These are phyloP conservation scores for Dinochytrium kinnereticum DNA, from an alignment of 371 early-diverging fungal genomes.

Conservation along the genomic window DNA sequence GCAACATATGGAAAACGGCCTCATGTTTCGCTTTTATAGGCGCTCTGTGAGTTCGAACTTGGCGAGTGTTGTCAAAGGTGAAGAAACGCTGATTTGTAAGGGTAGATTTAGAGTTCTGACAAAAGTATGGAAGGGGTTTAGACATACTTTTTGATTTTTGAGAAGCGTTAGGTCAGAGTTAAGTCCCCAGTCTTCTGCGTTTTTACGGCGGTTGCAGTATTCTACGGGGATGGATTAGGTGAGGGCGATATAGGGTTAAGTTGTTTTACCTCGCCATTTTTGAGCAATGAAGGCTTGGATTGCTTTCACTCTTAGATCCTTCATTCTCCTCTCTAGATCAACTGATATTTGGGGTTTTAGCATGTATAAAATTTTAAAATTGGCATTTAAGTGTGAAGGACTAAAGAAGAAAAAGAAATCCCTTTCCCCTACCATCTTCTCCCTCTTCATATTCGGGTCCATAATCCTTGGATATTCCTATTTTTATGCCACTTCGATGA, in stretches of 20 bases:
- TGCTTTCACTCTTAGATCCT: slow-evolving; percentile 34
- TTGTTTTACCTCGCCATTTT: slow-evolving; percentile 47
- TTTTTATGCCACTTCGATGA: neutral
- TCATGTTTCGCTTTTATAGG: slow-evolving; percentile 43
- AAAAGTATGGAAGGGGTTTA: neutral
- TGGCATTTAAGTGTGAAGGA: neutral
- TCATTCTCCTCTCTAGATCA: slow-evolving; percentile 31
- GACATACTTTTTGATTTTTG: slow-evolving; percentile 41
- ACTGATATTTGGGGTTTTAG: slow-evolving; percentile 18
- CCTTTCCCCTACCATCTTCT: neutral
- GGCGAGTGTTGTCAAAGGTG: slow-evolving; percentile 32
- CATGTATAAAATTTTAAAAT: too few relatives aligned
- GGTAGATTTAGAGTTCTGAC: neutral
- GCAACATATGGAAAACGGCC: slow-evolving; percentile 55
- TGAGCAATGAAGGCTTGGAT: slow-evolving; percentile 41
- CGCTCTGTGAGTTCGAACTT: slow-evolving; percentile 17
- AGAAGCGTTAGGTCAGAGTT: slow-evolving; percentile 38
- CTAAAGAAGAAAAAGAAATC: neutral
- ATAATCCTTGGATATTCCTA: slow-evolving; percentile 1
- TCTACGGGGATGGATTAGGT: slow-evolving; percentile 23
- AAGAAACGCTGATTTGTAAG: slow-evolving; percentile 49
- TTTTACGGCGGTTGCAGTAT: slow-evolving; percentile 39
- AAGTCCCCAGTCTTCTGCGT: slow-evolving; percentile 50
- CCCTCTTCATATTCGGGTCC: neutral
- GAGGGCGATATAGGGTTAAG: slow-evolving; percentile 1